phyloP scores from a whole-genome alignment of 2,329 filamentous ascomycete species.

The Fusarium pininemorale region DNA sequence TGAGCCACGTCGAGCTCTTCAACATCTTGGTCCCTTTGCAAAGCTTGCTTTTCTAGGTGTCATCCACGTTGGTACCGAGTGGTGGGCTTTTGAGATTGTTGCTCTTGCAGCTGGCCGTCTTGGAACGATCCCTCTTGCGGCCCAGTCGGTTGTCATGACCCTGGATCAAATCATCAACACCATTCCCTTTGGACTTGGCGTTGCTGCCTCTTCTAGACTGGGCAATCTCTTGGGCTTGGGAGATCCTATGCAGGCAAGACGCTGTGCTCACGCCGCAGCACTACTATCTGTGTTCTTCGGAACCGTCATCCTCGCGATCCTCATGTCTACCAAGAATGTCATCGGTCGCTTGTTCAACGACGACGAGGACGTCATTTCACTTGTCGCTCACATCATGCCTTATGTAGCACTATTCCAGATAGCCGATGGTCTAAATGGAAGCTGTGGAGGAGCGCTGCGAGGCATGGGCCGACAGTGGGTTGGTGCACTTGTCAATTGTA shows the following conservation, averaged over 20 bases:
- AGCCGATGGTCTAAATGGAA: constrained; percentile 86
- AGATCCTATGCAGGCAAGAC: constrained; percentile 70
- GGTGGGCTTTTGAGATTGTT: constrained; percentile 95
- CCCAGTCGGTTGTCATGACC: constrained; percentile 91
- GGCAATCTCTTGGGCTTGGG: constrained; percentile 82
- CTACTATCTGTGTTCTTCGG: constrained; percentile 77
- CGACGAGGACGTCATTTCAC: constrained; percentile 73
- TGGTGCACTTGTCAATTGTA: constrained; percentile 81
- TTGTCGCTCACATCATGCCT: constrained; percentile 82
- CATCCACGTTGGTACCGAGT: constrained; percentile 87
- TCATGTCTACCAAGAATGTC: constrained; percentile 76
- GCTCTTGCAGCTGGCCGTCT: constrained; percentile 82
- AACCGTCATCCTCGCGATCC: constrained; percentile 68
- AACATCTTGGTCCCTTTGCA: constrained; percentile 75
- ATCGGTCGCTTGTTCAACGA: constrained; percentile 86
- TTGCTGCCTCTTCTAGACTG: constrained; percentile 79
- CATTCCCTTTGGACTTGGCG: constrained; percentile 86
- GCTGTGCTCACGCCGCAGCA: constrained; percentile 80
- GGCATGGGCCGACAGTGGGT: constrained; percentile 90
- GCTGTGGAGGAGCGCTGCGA: constrained; percentile 80
- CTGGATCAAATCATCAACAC: constrained; percentile 86
- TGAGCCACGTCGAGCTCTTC: constrained; percentile 67
- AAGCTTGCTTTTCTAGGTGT: constrained; percentile 79
- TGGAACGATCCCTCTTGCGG: constrained; percentile 81
- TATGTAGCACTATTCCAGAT: constrained; percentile 92